A percentile compares a stretch with the other conserved stretches of the same genome.
Conservation (phyloP, 495 filamentous ascomycete species). For the Neurospora sp. region DNA sequence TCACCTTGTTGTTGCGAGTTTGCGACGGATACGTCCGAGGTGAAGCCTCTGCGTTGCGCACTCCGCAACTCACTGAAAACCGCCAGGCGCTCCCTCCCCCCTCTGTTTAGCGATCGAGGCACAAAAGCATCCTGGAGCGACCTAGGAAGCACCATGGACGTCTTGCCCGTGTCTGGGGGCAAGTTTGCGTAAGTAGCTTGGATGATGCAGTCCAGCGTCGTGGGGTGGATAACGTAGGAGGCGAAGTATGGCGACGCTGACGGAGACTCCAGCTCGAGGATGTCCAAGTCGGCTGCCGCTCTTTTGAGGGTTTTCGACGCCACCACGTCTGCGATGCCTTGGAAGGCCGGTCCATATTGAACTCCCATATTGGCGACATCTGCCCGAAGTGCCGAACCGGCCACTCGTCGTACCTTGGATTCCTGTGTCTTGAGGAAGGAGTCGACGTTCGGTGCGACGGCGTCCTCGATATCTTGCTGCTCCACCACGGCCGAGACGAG, state of each 20-base stretch:
- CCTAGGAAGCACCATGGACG: conserved; percentile 17
- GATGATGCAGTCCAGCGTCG: no score
- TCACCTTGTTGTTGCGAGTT: not conserved
- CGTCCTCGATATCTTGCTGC: not conserved
- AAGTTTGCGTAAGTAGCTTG: conserved; percentile 10
- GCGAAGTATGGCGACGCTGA: conserved; percentile 14
- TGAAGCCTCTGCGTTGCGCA: not conserved
- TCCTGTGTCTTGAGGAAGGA: not conserved
- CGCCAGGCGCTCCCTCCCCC: conserved; percentile 1
- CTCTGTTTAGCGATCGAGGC: conserved; percentile 6
- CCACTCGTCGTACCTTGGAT: not conserved
- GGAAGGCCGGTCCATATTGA: conserved; percentile 1
- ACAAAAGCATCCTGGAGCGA: conserved; percentile 20
- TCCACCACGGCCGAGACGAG: not conserved
- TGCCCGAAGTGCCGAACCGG: not conserved
- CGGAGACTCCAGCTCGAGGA: not conserved
- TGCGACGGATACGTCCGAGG: not conserved
- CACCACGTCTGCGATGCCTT: not conserved
- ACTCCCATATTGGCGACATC: not conserved
- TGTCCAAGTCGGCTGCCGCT: not conserved
- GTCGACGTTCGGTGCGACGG: not conserved
- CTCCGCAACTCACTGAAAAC: conserved; percentile 1
- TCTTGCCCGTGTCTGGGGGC: conserved; percentile 11
- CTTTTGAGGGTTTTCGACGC: conserved; percentile 1
- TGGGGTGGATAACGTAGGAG: no score